A percentile compares a stretch with the other conserved stretches of the same genome.
Conservation (phyloP, 352 stramenopile genomes). For the Phytophthora megakarya region DNA sequence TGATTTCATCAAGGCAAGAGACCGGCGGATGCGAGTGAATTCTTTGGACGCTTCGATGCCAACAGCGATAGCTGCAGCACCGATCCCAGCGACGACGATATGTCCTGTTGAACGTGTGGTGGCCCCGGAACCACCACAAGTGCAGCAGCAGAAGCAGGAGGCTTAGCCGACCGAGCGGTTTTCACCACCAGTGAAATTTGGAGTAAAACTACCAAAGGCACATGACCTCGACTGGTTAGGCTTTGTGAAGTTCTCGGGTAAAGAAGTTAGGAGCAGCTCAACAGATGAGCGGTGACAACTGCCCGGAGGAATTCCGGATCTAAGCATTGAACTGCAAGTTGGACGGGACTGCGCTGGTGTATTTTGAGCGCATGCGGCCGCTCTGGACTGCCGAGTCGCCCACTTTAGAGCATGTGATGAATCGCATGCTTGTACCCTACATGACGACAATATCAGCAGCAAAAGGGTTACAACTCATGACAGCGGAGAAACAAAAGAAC, state of each 20-base stretch:
- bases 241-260: background rate
- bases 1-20: constrained; percentile 2
- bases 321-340: background rate
- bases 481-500: background rate
- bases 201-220: constrained; percentile 1
- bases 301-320: background rate
- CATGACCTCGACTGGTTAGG: background rate
- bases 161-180: background rate
- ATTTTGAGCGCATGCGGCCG: constrained; percentile 9
- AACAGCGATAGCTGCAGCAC: background rate
- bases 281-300: constrained; percentile 1
- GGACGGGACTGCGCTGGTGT: background rate
- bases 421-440: constrained; percentile 10
- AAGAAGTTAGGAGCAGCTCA: constrained; percentile 1
- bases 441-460: background rate
- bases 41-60: constrained; percentile 3
- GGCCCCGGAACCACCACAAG: too few species aligned
- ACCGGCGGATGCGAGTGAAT: too few species aligned
- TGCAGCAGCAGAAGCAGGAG: background rate
- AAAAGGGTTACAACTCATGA: constrained; percentile 7
- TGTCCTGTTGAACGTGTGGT: too few species aligned
- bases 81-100: background rate
- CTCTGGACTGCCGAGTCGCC: too few species aligned
- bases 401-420: constrained; percentile 13
- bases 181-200: constrained; percentile 1